Base-by-base conservation (phyloP, 352 stramenopile species). In the Pythium phragmiticola region DNA sequence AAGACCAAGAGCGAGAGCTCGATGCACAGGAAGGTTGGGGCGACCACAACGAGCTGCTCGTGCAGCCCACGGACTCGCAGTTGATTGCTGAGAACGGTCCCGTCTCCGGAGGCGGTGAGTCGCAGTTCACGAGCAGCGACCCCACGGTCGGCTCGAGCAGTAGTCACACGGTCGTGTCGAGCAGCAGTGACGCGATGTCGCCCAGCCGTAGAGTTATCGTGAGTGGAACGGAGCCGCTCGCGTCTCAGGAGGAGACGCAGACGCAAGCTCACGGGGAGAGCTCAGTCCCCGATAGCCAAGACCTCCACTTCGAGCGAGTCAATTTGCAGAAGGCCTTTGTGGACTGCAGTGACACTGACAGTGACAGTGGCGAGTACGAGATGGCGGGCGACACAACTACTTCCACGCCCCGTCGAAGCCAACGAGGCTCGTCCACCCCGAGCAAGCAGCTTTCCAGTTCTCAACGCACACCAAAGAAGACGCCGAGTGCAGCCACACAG, bases 31-130 rank as follows among this genome's bases (percentile, higher is more conserved):
- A 88, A 14, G 82, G 72, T 1, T 92, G 83, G 83, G 73, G 64
- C 0, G 52, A 21, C 34, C 34, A 39, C 39, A 0, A 60, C 63
- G 17, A 47, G n/a, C 30, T n/a, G 23, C 28, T 26, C 7, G 50
- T n/a, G 7, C 61, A 74, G 28, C 68, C 57, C 2, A 88, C 74
- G 2, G 82, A 89, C 47, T 91, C 82, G 54, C 74, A 91, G 58
- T 57, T 91, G n/a, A 91, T 91, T 47, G 75, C 72, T 5, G 78
- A 89, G 49, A 89, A 91, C 37, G 82, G 79, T 0, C 52, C 57
- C 0, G 74, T 85, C 14, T 34, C 75, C 2, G 47, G 26, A 30
- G 4, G 26, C 26, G 26, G 60, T 0, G 58, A 65, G 26, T 65
- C 58, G 58, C 58, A 58, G 49, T 4, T 30, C 12, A 46, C 14